These are phyloP conservation scores for Lablab purpureus DNA, from an alignment of 306 rosid species.

Conservation along the genomic window DNA sequence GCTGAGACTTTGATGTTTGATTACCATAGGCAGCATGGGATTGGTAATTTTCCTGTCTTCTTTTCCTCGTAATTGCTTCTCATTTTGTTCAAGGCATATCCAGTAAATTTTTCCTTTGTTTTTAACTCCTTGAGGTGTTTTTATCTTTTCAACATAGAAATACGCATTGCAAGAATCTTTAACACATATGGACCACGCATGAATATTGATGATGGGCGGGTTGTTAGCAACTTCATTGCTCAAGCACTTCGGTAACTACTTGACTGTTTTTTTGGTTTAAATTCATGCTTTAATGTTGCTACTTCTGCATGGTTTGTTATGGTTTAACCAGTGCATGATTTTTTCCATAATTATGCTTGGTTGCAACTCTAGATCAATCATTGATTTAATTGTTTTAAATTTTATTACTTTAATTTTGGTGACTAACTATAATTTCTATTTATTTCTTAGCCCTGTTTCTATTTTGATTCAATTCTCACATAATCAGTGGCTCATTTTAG, in stretches of 20 bases:
- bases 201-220: conserved; percentile 96
- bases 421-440: not conserved
- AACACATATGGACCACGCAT: conserved; percentile 96
- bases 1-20: conserved; percentile 98
- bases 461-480: not conserved
- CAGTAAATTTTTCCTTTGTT: not conserved
- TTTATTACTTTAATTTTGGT: not conserved
- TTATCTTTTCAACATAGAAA: conserved; percentile 58
- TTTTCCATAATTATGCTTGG: conserved; percentile 2
- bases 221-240: conserved; percentile 93
- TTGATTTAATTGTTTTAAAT: conserved; percentile 4
- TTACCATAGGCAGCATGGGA: conserved; percentile 94
- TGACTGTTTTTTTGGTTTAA: not conserved
- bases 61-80: conserved; percentile 18
- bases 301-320: conserved; percentile 19
- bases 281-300: not conserved
- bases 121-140: not conserved
- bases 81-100: not conserved
- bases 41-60: conserved; percentile 56
- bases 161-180: conserved; percentile 92
- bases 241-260: conserved; percentile 83
- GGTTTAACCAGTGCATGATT: not conserved
- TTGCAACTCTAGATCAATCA: conserved; percentile 18
- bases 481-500: conserved; percentile 50
- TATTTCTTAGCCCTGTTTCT: not conserved